phyloP scores from a whole-genome alignment of 176 grass and related monocot species.

The Thinopyrum elongatum region DNA sequence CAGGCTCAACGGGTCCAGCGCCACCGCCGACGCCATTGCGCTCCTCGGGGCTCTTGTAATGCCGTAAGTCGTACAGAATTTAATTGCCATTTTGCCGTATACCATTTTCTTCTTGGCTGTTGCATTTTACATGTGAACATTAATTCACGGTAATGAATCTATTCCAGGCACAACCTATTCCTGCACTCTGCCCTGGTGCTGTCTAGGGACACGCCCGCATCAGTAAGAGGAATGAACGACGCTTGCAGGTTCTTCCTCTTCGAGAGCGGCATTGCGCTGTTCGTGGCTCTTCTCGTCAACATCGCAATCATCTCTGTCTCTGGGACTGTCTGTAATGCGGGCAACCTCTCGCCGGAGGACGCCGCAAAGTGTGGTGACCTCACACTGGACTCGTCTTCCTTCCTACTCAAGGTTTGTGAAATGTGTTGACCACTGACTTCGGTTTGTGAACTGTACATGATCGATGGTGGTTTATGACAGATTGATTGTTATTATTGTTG shows the following conservation, averaged over 20 bases:
- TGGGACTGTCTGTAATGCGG: slow-evolving; percentile 53
- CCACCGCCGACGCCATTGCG: slow-evolving; percentile 72
- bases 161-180: slow-evolving; percentile 79
- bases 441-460: neutral
- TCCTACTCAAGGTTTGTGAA: slow-evolving; percentile 63
- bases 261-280: slow-evolving; percentile 79
- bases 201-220: slow-evolving; percentile 68
- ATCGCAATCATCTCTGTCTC: slow-evolving; percentile 74
- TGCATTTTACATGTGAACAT: neutral
- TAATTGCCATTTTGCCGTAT: neutral
- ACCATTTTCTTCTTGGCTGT: neutral
- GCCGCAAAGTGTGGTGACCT: slow-evolving; percentile 54
- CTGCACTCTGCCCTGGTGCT: slow-evolving; percentile 88
- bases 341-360: slow-evolving; percentile 40
- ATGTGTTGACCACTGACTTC: neutral
- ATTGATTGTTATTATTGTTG: neutral
- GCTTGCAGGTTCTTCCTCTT: slow-evolving; percentile 65
- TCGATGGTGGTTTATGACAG: neutral
- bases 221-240: slow-evolving; percentile 73
- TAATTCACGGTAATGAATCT: neutral
- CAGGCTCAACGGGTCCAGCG: slow-evolving; percentile 37
- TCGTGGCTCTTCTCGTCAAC: slow-evolving; percentile 89
- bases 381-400: slow-evolving; percentile 68
- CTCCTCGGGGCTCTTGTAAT: slow-evolving; percentile 82
- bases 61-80: slow-evolving; percentile 48